Conservation (phyloP, 2,329 filamentous ascomycete genomes). For the Penicillium paneum region DNA sequence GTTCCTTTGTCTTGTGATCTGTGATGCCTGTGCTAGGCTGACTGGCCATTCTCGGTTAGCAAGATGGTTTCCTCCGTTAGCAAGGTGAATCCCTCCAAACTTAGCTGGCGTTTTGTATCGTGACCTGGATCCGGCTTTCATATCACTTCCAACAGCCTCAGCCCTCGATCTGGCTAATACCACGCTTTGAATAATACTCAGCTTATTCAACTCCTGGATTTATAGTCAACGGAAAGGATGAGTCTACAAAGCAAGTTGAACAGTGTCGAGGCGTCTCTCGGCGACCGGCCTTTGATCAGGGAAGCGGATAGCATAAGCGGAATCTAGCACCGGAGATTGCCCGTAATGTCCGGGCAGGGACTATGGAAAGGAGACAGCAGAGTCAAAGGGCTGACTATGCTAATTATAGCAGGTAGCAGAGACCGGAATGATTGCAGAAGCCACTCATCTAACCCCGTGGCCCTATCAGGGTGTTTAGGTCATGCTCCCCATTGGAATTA, state of each 20-base stretch:
- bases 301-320: background rate
- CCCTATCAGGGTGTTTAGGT: conserved; percentile 2
- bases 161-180: background rate
- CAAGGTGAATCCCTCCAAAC: background rate
- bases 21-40: background rate
- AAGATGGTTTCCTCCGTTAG: background rate
- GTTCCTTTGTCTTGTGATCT: too few species aligned
- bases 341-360: too few species aligned
- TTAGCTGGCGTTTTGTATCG: background rate
- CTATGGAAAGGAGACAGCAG: too few species aligned
- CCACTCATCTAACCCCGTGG: background rate
- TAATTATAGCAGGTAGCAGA: background rate
- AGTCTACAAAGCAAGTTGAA: background rate
- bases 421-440: background rate
- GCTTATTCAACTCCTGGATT: background rate
- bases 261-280: too few species aligned
- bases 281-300: background rate
- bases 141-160: background rate
- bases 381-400: background rate
- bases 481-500: conserved; percentile 11
- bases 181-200: background rate
- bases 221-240: background rate
- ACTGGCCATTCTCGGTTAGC: background rate
- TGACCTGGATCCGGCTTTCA: background rate
- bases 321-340: background rate